phyloP scores from a whole-genome alignment of 2,329 filamentous ascomycete genomes.

The Bipolaris victoriae region DNA sequence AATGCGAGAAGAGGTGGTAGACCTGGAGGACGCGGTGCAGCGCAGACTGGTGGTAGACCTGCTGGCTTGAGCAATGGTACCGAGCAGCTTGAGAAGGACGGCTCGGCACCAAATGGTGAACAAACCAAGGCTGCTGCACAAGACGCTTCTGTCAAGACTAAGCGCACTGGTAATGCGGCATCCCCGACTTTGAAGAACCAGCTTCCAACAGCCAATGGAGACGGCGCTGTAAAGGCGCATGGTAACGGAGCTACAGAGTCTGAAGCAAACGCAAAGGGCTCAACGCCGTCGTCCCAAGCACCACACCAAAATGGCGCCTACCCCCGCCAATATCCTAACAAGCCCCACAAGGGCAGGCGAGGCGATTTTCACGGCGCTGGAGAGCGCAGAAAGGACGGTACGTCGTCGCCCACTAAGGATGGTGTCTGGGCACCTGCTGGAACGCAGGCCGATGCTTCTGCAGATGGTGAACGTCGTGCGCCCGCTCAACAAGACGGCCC shows the following conservation, averaged over 20 bases:
- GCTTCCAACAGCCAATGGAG: constrained; percentile 26
- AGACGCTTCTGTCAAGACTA: constrained; percentile 43
- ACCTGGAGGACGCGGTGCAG: constrained; percentile 61
- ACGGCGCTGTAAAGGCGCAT: constrained; percentile 32
- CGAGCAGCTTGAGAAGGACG: constrained; percentile 48
- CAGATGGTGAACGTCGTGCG: constrained; percentile 41
- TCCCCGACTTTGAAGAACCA: constrained; percentile 41
- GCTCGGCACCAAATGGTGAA: constrained; percentile 39
- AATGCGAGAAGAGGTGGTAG: constrained; percentile 50
- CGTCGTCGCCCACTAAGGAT: constrained; percentile 42
- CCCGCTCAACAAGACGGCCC: constrained; percentile 39
- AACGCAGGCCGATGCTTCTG: constrained; percentile 44
- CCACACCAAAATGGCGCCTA: constrained; percentile 34
- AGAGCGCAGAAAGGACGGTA: constrained; percentile 44
- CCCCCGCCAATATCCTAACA: constrained; percentile 40
- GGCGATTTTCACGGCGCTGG: constrained; percentile 36
- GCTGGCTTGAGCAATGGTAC: constrained; percentile 50
- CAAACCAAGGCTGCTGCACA: constrained; percentile 36
- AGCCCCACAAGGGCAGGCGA: constrained; percentile 39
- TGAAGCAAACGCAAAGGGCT: constrained; percentile 32
- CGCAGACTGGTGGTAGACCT: constrained; percentile 61
- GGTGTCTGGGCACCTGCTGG: constrained; percentile 35
- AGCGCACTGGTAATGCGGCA: constrained; percentile 44
- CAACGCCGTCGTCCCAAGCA: constrained; percentile 25
- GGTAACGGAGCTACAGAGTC: constrained; percentile 26